These are phyloP conservation scores for Trichosporon ovoides DNA, from an alignment of 1,284 basidiomycete genomes.

Conservation along the genomic window DNA sequence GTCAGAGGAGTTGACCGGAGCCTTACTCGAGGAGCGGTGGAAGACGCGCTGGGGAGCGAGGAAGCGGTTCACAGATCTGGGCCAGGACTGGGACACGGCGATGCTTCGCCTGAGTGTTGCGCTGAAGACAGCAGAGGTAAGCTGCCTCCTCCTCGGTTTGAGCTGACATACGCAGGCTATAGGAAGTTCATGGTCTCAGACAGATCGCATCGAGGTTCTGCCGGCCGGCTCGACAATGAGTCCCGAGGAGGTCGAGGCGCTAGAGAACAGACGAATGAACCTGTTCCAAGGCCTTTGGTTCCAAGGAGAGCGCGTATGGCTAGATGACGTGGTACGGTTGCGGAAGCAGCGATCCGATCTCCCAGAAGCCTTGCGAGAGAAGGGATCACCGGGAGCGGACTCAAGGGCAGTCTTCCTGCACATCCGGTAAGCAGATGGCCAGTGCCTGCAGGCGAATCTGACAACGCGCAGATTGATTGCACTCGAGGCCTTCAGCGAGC, in stretches of 20 bases:
- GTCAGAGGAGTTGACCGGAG: background rate
- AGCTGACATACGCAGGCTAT: conserved; percentile 27
- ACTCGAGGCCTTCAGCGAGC: conserved; percentile 21
- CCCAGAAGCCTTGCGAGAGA: conserved; percentile 19
- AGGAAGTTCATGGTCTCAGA: conserved; percentile 34
- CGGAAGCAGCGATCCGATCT: conserved; percentile 28
- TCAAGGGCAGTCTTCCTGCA: conserved; percentile 28
- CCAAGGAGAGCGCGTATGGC: conserved; percentile 83
- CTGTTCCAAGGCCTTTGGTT: conserved; percentile 71
- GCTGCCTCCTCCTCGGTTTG: conserved; percentile 3
- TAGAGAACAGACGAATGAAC: conserved; percentile 27
- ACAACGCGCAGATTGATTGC: conserved; percentile 26
- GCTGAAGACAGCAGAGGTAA: conserved; percentile 30
- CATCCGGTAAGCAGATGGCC: conserved; percentile 29
- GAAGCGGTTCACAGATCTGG: conserved; percentile 30
- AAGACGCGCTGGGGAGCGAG: conserved; percentile 28
- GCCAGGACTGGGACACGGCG: conserved; percentile 26
- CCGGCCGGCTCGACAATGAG: conserved; percentile 9
- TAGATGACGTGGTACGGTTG: conserved; percentile 73
- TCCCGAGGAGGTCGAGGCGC: conserved; percentile 25
- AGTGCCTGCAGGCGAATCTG: too few relatives aligned
- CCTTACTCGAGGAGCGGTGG: conserved; percentile 23
- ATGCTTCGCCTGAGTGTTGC: conserved; percentile 32
- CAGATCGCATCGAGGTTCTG: conserved; percentile 35
- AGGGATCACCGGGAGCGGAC: conserved; percentile 21